phyloP scores from a whole-genome alignment of 2,329 filamentous ascomycete species.

The Cladosporium halotolerans region DNA sequence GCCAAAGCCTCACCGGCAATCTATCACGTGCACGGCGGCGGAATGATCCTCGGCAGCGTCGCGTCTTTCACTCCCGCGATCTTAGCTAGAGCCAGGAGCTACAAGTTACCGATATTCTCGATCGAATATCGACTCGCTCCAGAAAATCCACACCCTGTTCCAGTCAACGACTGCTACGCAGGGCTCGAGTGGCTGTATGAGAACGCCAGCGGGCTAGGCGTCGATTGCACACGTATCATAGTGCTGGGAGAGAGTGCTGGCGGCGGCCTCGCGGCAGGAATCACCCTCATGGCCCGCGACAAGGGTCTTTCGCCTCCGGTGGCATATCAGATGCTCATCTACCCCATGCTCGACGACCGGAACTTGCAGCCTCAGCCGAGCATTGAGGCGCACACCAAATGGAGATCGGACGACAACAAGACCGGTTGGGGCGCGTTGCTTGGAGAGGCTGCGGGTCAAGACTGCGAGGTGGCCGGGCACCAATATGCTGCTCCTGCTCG shows the following conservation, averaged over 20 bases:
- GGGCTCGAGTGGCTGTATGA: slow-evolving; percentile 34
- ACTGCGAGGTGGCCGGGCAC: slow-evolving; percentile 24
- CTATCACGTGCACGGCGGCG: slow-evolving; percentile 39
- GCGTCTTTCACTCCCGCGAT: slow-evolving; percentile 23
- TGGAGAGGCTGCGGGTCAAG: slow-evolving; percentile 30
- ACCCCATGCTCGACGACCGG: slow-evolving; percentile 45
- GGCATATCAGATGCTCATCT: slow-evolving; percentile 40
- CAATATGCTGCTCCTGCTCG: slow-evolving; percentile 29
- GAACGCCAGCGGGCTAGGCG: slow-evolving; percentile 35
- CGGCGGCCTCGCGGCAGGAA: slow-evolving; percentile 36
- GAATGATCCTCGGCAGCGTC: slow-evolving; percentile 31
- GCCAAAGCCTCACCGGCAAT: slow-evolving; percentile 21
- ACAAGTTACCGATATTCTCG: slow-evolving; percentile 29
- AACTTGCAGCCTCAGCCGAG: slow-evolving; percentile 30
- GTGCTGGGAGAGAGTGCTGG: slow-evolving; percentile 42
- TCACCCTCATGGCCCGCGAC: slow-evolving; percentile 32
- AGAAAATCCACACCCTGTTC: slow-evolving; percentile 34
- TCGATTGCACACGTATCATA: slow-evolving; percentile 37
- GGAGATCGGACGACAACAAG: slow-evolving; percentile 34
- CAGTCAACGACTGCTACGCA: slow-evolving; percentile 38
- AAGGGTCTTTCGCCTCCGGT: slow-evolving; percentile 22
- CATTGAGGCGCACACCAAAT: slow-evolving; percentile 31
- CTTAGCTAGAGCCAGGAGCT: slow-evolving; percentile 20
- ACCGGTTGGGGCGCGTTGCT: slow-evolving; percentile 40
- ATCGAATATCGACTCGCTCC: slow-evolving; percentile 40